Base-by-base conservation (phyloP, 257 asterid species). In the Coffea eugenioides region DNA sequence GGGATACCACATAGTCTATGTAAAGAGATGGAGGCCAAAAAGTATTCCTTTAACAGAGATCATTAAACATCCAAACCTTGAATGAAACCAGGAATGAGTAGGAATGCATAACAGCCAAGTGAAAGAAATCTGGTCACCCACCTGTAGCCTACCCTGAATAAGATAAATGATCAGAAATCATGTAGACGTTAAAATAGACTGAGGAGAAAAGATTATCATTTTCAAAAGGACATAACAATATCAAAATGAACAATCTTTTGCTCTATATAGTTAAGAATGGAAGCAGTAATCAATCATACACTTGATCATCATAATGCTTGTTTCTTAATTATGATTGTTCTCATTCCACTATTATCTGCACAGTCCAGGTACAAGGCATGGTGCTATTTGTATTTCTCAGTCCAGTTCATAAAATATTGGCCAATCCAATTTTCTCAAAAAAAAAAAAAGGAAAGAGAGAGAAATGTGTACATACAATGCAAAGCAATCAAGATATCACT, bases 81-180 rank as follows among this genome's bases (percentile, higher is more conserved):
- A 84, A 96, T 18, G 84, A 96, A 91, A 71, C 99, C 99, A 61
- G 99, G 99, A 68, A 91, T 76, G 78, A 96, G 93, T 61, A 96
- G 89, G 83, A 91, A 31, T 16, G 97, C 81, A 82, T 96, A 96
- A 84, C 91, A 96, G 75, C 98, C 97, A 73, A 96, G 98, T 78
- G 97, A 97, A 80, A 94, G 91, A 88, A 94, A 92, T 87, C 93
- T 90, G 82, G 85, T 84, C 34, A 96, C 89, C 96, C 96, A 96
- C 88, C 92, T 88, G 89, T 88, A 94, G 77, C 99, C 99, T 90
- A 90, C 88, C 94, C 99, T 96, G 97, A 85, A 89, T 54, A 88
- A 85, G 76, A 83, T 77, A 66, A 83, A 82, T 65, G 76, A 82
- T 80, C 86, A 89, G 85, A 85, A 83, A 74, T 57, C 69, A 76